phyloP scores from a whole-genome alignment of 768 basidiomycete species.

The Amanita polypyramis region DNA sequence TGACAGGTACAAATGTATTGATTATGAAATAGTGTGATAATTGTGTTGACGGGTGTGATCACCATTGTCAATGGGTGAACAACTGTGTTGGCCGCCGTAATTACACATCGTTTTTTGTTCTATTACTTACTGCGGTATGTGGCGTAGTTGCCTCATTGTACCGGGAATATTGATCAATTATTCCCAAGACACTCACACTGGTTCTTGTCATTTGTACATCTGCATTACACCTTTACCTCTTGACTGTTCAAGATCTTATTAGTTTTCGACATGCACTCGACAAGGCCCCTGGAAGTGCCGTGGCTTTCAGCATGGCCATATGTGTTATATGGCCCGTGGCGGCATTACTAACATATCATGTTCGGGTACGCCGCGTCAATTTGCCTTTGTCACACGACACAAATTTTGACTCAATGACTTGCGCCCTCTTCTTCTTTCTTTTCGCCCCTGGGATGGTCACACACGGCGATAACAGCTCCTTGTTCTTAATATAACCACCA shows the following conservation, averaged over 20 bases:
- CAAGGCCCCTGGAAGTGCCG: conserved; percentile 64
- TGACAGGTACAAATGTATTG: background rate
- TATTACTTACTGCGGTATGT: conserved; percentile 70
- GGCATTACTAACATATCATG: conserved; percentile 74
- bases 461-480: conserved; percentile 42
- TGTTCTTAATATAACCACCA: conserved; percentile 85
- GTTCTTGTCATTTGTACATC: conserved; percentile 74
- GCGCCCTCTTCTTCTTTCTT: conserved; percentile 2
- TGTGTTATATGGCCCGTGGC: conserved; percentile 75
- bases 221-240: conserved; percentile 67
- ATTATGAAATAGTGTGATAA: conserved; percentile 69
- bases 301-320: conserved; percentile 66
- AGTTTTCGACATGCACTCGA: conserved; percentile 36
- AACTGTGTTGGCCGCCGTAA: conserved; percentile 94
- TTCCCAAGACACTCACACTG: conserved; percentile 53
- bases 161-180: conserved; percentile 1
- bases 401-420: background rate
- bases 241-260: conserved; percentile 41
- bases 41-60: conserved; percentile 93
- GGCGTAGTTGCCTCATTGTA: conserved; percentile 5
- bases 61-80: conserved; percentile 88
- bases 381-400: background rate
- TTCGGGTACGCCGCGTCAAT: conserved; percentile 47
- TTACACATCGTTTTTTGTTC: conserved; percentile 86
- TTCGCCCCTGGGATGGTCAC: background rate